Evolutionary conservation across 257 asterid genomes (phyloP).

Genomic region (Sherardia arvensis): DNA sequence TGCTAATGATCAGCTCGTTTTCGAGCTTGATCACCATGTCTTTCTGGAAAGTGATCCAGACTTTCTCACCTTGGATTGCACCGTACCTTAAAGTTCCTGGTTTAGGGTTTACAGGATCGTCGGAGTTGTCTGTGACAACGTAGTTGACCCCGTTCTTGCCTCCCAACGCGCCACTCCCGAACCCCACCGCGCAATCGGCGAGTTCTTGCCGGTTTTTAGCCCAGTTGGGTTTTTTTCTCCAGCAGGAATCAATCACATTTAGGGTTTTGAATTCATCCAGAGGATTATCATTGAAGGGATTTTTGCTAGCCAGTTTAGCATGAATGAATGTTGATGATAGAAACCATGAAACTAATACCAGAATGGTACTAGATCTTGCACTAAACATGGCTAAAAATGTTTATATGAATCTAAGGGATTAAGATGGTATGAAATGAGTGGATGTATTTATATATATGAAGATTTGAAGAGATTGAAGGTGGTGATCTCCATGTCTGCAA

Average conservation of each 20-base stretch:
- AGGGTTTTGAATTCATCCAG: background rate
- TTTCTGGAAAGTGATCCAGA: constrained; percentile 13
- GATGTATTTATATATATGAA: background rate
- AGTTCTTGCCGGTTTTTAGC: constrained; percentile 15
- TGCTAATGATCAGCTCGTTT: constrained; percentile 8
- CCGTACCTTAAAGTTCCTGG: constrained; percentile 19
- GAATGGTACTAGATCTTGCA: background rate
- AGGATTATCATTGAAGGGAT: background rate
- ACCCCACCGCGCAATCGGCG: constrained; percentile 16
- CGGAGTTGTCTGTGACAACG: constrained; percentile 15
- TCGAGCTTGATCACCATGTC: constrained; percentile 14
- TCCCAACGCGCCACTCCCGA: constrained; percentile 14
- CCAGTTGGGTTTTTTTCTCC: constrained; percentile 17
- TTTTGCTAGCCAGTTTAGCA: background rate
- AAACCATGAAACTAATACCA: background rate
- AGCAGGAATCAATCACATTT: constrained; percentile 9
- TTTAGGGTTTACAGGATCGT: constrained; percentile 10
- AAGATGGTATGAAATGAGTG: background rate
- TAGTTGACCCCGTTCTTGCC: constrained; percentile 17
- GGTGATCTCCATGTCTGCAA: background rate
- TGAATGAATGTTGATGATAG: background rate
- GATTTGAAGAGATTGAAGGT: background rate
- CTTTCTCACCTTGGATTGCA: background rate
- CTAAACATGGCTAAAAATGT: background rate
- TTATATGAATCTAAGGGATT: too few relatives aligned